phyloP scores from a whole-genome alignment of 129 eudicot genomes.

The Arctium minus region DNA sequence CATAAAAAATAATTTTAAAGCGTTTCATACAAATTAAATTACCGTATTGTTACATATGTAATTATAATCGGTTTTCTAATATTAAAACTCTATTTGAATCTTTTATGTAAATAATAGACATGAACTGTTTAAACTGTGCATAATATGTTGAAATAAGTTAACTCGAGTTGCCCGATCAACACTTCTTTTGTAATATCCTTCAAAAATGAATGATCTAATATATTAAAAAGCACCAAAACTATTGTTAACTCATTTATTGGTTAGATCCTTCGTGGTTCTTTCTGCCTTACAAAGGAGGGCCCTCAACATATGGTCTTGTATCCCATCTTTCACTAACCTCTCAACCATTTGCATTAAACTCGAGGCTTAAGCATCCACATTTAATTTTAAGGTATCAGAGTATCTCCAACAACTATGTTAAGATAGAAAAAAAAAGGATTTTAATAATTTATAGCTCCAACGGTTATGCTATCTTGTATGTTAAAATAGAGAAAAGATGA shows the following conservation, averaged over 20 bases:
- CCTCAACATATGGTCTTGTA: neutral
- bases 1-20: too few species aligned
- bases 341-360: neutral
- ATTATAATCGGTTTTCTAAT: neutral
- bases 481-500: too few species aligned
- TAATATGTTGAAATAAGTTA: neutral
- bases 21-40: neutral
- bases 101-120: neutral
- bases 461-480: too few species aligned
- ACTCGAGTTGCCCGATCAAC: neutral
- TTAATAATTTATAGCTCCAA: too few species aligned
- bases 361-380: too few species aligned
- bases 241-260: neutral
- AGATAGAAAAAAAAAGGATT: too few species aligned
- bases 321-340: neutral
- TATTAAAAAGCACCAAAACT: neutral
- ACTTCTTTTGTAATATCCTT: neutral
- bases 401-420: too few species aligned
- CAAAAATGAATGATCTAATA: neutral
- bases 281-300: neutral
- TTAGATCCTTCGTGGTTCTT: neutral
- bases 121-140: neutral
- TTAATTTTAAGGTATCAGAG: too few species aligned
- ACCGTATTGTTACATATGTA: neutral
- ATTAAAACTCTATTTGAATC: neutral